A percentile compares a stretch with the other conserved stretches of the same genome.
Conservation (phyloP, 495 filamentous ascomycete species). For the Penicillium ucsense region DNA sequence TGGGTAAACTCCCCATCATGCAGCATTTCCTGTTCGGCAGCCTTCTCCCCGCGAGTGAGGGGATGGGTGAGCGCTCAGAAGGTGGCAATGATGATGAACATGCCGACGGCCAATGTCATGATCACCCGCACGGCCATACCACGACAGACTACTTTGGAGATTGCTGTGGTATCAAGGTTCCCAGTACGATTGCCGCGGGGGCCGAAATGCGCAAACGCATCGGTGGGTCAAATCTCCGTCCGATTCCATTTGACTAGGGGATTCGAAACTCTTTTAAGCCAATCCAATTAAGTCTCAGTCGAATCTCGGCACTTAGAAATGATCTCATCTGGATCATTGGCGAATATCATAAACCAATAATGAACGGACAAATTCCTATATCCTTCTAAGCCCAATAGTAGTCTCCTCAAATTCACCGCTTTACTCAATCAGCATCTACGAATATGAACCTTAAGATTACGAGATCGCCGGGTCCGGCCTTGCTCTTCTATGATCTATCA, state of each 20-base stretch:
- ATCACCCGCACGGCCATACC: slow-evolving; percentile 45
- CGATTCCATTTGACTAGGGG: slow-evolving; percentile 81
- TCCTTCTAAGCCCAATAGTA: no score
- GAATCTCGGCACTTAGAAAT: no score
- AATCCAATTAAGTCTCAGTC: no score
- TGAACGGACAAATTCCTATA: no score
- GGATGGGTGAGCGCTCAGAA: slow-evolving; percentile 54
- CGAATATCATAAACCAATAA: no score
- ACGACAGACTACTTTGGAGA: slow-evolving; percentile 71
- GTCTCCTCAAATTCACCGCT: no score
- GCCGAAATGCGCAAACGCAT: slow-evolving; percentile 74
- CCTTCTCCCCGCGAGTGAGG: slow-evolving; percentile 67
- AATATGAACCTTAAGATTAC: no score
- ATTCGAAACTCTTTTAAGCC: neutral
- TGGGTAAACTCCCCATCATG: slow-evolving; percentile 93
- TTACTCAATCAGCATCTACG: no score
- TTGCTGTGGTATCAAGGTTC: slow-evolving; percentile 97
- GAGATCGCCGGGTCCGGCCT: no score
- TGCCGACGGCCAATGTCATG: slow-evolving; percentile 52
- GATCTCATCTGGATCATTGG: no score
- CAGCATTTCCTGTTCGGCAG: slow-evolving; percentile 94
- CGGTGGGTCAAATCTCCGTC: slow-evolving; percentile 54
- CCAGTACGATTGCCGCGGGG: slow-evolving; percentile 80
- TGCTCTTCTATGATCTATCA: no score
- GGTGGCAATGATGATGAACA: slow-evolving; percentile 38